Base-by-base conservation (phyloP, 192 early-diverging fungal species). In the Coemansia biformis region DNA sequence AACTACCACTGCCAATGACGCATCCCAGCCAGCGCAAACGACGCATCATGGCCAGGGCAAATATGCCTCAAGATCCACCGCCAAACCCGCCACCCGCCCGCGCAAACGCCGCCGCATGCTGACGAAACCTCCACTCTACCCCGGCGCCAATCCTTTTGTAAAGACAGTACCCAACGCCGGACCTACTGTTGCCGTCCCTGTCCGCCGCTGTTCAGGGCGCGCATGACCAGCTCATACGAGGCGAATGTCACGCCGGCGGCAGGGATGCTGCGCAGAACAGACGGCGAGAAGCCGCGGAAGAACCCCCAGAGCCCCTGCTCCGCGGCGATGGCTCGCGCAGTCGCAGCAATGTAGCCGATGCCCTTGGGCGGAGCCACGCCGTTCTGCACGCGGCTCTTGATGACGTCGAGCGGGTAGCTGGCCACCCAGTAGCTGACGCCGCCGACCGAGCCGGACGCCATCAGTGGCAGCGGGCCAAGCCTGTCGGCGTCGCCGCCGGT, bases 401-500 rank as follows among this genome's bases (percentile, higher is more conserved):
- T 77, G 31, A 91, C 85, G 48, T 93, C 91, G 17, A 93, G 68
- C 15, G 91, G 91, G 51, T 93, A 93, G 63, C 84, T 84, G 9
- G 74, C 78, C 8, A 81, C 53, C 91, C 91, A 93, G 57, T 90
- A 91, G 36, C 80, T 72, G 18, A 89, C 47, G 29, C 91, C 91
- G 21, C 84, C 91, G 19, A 78, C 63, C 7, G 91, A 82, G n/a
- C 91, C 91, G 5, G 91, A 75, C 7, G 77, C 38, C 85, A 93
- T 88, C 13, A 90, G 73, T 24, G 63, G 59, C 14, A 54, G 38
- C 8, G 75, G 63, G 15, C 77, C 63, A 10, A 85, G 60, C n/a
- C 73, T 67, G 37, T 44, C 65, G 8, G 34, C 38, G 33, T 62
- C 59, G n/a, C 82, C 75, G 23, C 66, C 57, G 6, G 76, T 43